Evolutionary conservation across 2,329 filamentous ascomycete genomes (phyloP).

Genomic region (Onygena corvina): DNA sequence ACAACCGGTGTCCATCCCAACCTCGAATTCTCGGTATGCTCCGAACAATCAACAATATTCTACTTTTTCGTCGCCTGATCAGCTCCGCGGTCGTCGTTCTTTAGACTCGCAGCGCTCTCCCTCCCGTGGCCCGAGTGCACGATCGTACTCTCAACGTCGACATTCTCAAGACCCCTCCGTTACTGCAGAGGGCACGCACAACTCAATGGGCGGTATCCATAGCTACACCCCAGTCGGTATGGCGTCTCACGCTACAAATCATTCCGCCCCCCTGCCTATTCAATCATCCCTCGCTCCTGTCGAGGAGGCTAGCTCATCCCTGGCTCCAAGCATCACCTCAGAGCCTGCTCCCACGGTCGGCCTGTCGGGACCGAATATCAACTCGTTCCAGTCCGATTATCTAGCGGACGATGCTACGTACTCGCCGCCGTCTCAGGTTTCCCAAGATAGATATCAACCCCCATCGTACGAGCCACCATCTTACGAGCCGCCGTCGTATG

Average conservation of each 20-base stretch:
- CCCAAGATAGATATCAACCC: conserved; percentile 21
- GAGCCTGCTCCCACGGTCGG: conserved; percentile 9
- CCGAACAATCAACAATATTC: conserved; percentile 35
- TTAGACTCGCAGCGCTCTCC: conserved; percentile 37
- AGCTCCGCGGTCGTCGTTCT: conserved; percentile 39
- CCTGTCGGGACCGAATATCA: conserved; percentile 1
- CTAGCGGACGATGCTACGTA: neutral
- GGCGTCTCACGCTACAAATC: conserved; percentile 19
- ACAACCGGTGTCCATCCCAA: conserved; percentile 22
- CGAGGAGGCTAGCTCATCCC: conserved; percentile 26
- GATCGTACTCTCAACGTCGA: conserved; percentile 24
- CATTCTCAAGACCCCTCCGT: conserved; percentile 29
- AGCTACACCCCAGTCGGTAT: conserved; percentile 23
- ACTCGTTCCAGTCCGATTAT: neutral
- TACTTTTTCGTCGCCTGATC: conserved; percentile 41
- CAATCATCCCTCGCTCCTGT: conserved; percentile 32
- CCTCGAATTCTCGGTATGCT: conserved; percentile 32
- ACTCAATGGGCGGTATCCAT: too few relatives aligned
- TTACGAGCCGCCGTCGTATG: conserved; percentile 21
- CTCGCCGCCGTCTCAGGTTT: neutral
- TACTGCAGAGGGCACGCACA: conserved; percentile 24
- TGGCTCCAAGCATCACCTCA: conserved; percentile 13
- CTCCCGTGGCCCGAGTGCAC: conserved; percentile 23
- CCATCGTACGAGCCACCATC: conserved; percentile 26
- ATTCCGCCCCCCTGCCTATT: conserved; percentile 26